Conservation (phyloP, 257 asterid genomes). For the Linaria vulgaris region DNA sequence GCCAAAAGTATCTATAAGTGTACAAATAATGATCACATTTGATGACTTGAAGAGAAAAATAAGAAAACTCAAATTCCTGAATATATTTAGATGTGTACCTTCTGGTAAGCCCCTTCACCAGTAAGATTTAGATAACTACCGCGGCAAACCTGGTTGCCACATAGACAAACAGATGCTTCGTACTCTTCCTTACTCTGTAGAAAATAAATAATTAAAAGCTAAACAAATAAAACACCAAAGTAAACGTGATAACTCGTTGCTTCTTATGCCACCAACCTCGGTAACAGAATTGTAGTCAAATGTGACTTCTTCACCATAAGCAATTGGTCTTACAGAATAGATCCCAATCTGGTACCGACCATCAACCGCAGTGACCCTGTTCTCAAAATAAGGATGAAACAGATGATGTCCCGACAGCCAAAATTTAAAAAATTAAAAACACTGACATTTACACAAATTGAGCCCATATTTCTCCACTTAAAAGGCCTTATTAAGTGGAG, state of each 20-base stretch:
- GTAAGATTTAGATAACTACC: conserved; percentile 94
- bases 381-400: conserved; percentile 26
- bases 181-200: conserved; percentile 97
- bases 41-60: neutral
- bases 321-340: conserved; percentile 85
- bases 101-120: conserved; percentile 95
- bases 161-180: conserved; percentile 97
- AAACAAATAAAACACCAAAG: neutral
- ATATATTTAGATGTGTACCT: conserved; percentile 48
- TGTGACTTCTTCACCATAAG: conserved; percentile 94
- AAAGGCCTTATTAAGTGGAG: too few species aligned
- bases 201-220: conserved; percentile 23
- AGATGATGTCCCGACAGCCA: conserved; percentile 10
- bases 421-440: neutral
- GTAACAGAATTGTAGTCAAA: conserved; percentile 98
- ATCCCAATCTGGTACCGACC: conserved; percentile 99
- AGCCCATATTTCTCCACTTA: too few species aligned
- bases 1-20: neutral
- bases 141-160: conserved; percentile 99
- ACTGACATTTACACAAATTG: too few species aligned
- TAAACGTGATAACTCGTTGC: conserved; percentile 13
- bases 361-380: conserved; percentile 98
- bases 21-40: neutral
- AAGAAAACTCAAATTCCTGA: neutral
- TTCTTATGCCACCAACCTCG: conserved; percentile 63